Base-by-base conservation (phyloP, 2,329 filamentous ascomycete species). In the Achaetomium macrosporum region DNA sequence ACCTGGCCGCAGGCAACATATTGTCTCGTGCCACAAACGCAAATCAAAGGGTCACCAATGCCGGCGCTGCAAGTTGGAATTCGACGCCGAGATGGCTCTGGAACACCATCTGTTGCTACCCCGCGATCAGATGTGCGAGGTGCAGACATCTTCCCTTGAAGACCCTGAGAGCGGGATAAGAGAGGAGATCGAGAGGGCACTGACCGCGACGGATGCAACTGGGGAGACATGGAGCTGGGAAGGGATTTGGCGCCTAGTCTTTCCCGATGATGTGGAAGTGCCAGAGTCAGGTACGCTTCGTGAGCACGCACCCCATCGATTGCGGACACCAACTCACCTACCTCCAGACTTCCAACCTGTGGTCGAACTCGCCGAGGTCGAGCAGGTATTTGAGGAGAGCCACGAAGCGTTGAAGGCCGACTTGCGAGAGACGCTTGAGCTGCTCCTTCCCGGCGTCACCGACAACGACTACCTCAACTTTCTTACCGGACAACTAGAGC, bases 101-200 rank as follows among this genome's bases (percentile, higher is more conserved):
- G 42, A 57, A 6, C 4, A 44, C 1, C 61, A 63, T 15, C 6
- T 61, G n/a, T 43, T 58, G 47, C 39, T 58, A 5, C 60, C 61
- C 13, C 57, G 44, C 19, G 60, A 61, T 17, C 37, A 56, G 20
- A 62, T 63, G 30, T 63, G 61, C 30, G 61, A 63, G 2, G 50
- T 58, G 13, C 37, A 33, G 1, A 5, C 33, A 3, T 12, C 29
- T 3, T 9, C 25, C 9, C 10, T 13, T 2, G 29, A 31, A 5
- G 53, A 63, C 36, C 50, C 50, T 1, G 61, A 63, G 33, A 53
- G 62, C 30, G 61, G 61, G 1, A 55, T 62, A 12, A 48, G 51
- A 1, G 56, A 57, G 1, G 53, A 53, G 7, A 41, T 49, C 7
- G 41, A 29, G 12, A 42, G 30, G 25, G 15, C 45, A 1, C 15